Conservation (phyloP, 116 monocot genomes). For the Zostera marina region DNA sequence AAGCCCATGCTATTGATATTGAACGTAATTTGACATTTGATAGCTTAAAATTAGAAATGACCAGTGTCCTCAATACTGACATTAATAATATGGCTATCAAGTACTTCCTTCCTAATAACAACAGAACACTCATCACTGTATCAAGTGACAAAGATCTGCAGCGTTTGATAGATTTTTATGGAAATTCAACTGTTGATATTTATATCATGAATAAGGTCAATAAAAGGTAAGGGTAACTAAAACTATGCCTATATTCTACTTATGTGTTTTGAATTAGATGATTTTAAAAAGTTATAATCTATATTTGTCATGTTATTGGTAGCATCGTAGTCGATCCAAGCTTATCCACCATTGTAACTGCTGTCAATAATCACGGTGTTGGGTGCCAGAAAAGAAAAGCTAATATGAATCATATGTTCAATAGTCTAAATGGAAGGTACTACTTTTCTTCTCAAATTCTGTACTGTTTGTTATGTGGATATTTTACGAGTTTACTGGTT, state of each 20-base stretch:
- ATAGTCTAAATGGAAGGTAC: conserved; percentile 5
- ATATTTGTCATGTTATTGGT: conserved; percentile 1
- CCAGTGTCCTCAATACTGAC: conserved; percentile 12
- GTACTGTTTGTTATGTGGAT: not conserved
- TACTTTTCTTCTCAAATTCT: conserved; percentile 1
- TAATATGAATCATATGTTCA: conserved; percentile 3
- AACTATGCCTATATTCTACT: not conserved
- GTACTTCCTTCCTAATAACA: conserved; percentile 31
- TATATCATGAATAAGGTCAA: conserved; percentile 17
- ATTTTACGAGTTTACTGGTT: not conserved
- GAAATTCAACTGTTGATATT: conserved; percentile 20
- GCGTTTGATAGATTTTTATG: conserved; percentile 31
- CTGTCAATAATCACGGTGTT: conserved; percentile 1
- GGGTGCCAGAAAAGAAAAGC: conserved; percentile 8
- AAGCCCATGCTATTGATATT: conserved; percentile 22
- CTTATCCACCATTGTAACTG: conserved; percentile 2
- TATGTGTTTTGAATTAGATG: too few relatives aligned
- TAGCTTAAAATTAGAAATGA: conserved; percentile 24
- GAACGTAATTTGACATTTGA: conserved; percentile 7
- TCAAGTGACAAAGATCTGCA: conserved; percentile 24
- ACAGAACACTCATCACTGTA: conserved; percentile 25
- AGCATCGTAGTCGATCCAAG: conserved; percentile 9
- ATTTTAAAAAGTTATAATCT: not conserved
- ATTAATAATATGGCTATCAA: conserved; percentile 15
- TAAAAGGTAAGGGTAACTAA: conserved; percentile 13